Base-by-base conservation (phyloP, 2,329 filamentous ascomycete genomes). In the Xylaria hypoxylon region DNA sequence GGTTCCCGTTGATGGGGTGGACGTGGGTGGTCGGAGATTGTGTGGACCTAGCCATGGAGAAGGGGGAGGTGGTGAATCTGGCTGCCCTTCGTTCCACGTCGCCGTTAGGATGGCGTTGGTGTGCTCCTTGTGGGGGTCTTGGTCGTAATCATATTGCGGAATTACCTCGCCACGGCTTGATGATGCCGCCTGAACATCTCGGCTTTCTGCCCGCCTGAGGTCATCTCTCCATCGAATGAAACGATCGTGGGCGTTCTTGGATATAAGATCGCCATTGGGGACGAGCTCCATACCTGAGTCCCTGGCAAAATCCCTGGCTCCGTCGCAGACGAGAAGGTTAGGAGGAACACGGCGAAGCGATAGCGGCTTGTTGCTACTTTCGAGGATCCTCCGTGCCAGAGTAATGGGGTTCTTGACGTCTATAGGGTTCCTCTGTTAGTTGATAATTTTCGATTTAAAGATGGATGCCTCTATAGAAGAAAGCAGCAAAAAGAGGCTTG, bases 351-450 rank as follows among this genome's bases (percentile, higher is more conserved):
- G 90, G 61, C 92, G 89, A 57, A 98, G 86, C 7, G 93, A 92
- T n/a, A 98, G 81, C 0, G 92, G 89, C 64, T 89, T 86, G 56
- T 87, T 91, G 64, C 93, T 92, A 64, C 87, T 86, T 63, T 97
- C 91, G 24, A 97, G 88, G 28, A 99, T 89, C 42, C 92, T 79
- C 52, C 95, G 92, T 59, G 96, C 96, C 6, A 97, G 84, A 7
- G 90, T 92, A 42, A 99, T 94, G 0, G 96, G 96, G 72, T 99
- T 99, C 72, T 92, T 94, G 77, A 99, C 89, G 75, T 95, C 94
- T 97, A 35, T 13, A 22, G 45, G n/a, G 7, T 42, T 31, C 4
- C 8, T 10, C 7, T 28, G 55, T 68, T 13, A 66, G 65, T 40
- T n/a, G 26, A 19, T n/a, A n/a, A n/a, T n/a, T n/a, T n/a, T 11